Conservation (phyloP, 495 filamentous ascomycete species). For the Penicillium samsonianum region DNA sequence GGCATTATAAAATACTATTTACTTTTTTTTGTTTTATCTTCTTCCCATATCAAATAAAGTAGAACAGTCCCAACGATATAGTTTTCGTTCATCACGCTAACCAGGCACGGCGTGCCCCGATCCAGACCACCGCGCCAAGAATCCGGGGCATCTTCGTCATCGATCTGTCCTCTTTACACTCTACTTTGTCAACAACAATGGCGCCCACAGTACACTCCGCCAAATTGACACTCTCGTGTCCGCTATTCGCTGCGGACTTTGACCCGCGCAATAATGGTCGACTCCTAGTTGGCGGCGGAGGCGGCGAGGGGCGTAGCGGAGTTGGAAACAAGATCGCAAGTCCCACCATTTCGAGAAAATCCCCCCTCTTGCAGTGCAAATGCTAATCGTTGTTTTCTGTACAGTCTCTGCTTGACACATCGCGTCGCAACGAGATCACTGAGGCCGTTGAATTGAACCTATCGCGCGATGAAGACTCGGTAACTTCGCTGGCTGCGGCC, state of each 20-base stretch:
- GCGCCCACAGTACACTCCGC: constrained; percentile 58
- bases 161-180: constrained; percentile 28
- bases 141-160: constrained; percentile 31
- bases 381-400: constrained; percentile 7
- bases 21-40: constrained; percentile 7
- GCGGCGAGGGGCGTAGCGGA: constrained; percentile 80
- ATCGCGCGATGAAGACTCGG: constrained; percentile 86
- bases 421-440: constrained; percentile 59
- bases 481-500: constrained; percentile 75
- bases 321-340: constrained; percentile 88
- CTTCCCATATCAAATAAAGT: neutral
- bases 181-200: constrained; percentile 31
- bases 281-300: constrained; percentile 87
- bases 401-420: constrained; percentile 71
- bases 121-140: constrained; percentile 36
- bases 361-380: neutral
- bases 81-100: constrained; percentile 5
- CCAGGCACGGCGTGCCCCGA: constrained; percentile 11
- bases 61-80: neutral
- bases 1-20: constrained; percentile 24
- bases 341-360: constrained; percentile 17
- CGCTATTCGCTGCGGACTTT: constrained; percentile 89
- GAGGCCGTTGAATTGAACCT: constrained; percentile 75
- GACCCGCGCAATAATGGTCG: constrained; percentile 73
- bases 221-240: constrained; percentile 76